These are phyloP conservation scores for Straminergon stramineum DNA, from an alignment of 225 moss, liverwort and hornwort genomes.

Conservation along the genomic window DNA sequence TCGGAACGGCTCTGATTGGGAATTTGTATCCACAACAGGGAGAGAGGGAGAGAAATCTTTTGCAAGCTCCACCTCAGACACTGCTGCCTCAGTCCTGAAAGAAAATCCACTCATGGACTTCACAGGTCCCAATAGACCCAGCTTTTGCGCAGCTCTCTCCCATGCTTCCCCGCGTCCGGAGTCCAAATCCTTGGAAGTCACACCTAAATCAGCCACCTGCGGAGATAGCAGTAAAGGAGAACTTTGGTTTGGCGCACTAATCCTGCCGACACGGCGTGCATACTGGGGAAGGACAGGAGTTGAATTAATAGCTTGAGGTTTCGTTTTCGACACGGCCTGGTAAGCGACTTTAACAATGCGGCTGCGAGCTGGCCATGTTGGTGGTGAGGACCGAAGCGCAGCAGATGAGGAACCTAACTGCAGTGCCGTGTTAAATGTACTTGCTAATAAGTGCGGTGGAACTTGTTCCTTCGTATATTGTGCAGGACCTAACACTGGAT, in stretches of 20 bases:
- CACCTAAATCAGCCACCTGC: constrained; percentile 12
- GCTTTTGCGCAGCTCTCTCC: constrained; percentile 33
- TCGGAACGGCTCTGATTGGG: background rate
- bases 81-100: background rate
- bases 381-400: constrained; percentile 16
- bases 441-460: constrained; percentile 7
- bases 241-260: background rate
- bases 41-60: background rate
- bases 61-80: constrained; percentile 1
- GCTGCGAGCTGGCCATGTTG: constrained; percentile 11
- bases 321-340: constrained; percentile 28
- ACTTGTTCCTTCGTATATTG: constrained; percentile 19
- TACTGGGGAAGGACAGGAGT: constrained; percentile 32
- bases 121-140: constrained; percentile 1
- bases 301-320: background rate
- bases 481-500: constrained; percentile 5
- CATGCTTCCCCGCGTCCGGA: constrained; percentile 18
- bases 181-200: background rate
- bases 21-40: background rate
- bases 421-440: constrained; percentile 2
- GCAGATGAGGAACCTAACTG: constrained; percentile 4
- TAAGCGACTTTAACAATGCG: constrained; percentile 34
- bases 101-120: constrained; percentile 8
- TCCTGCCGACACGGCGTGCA: constrained; percentile 8
- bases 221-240: background rate